Conservation (phyloP, 2,329 filamentous ascomycete species). For the Penicillium sp. region DNA sequence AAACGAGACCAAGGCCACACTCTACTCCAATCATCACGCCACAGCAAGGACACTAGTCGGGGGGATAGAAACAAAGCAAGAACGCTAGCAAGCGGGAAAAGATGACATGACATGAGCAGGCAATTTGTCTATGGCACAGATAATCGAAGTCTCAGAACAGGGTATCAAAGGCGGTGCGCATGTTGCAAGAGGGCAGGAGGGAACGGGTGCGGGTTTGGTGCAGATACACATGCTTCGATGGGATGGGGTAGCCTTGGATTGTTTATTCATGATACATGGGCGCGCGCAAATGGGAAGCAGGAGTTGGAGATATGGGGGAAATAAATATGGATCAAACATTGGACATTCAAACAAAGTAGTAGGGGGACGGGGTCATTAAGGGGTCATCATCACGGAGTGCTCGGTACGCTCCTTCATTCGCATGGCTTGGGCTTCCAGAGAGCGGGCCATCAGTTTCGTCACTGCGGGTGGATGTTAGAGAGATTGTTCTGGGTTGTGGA, state of each 20-base stretch:
- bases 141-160: slow-evolving; percentile 14
- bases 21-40: slow-evolving; percentile 1
- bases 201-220: neutral
- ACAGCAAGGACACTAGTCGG: neutral
- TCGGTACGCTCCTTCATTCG: slow-evolving; percentile 62
- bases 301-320: neutral
- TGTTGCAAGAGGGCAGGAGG: neutral
- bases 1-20: neutral
- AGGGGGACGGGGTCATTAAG: slow-evolving; percentile 18
- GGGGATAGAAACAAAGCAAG: neutral
- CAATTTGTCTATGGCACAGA: slow-evolving; percentile 24
- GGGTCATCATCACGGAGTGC: slow-evolving; percentile 33
- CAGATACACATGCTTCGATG: slow-evolving; percentile 1
- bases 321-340: slow-evolving; percentile 2
- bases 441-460: slow-evolving; percentile 67
- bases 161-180: slow-evolving; percentile 11
- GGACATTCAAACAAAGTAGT: slow-evolving; percentile 7
- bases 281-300: slow-evolving; percentile 4
- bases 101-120: slow-evolving; percentile 16
- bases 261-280: slow-evolving; percentile 18
- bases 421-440: slow-evolving; percentile 63
- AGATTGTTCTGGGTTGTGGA: neutral
- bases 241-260: slow-evolving; percentile 4
- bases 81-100: slow-evolving; percentile 13
- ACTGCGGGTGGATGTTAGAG: slow-evolving; percentile 47